Conservation (phyloP, 495 filamentous ascomycete species). For the Evernia prunastri region DNA sequence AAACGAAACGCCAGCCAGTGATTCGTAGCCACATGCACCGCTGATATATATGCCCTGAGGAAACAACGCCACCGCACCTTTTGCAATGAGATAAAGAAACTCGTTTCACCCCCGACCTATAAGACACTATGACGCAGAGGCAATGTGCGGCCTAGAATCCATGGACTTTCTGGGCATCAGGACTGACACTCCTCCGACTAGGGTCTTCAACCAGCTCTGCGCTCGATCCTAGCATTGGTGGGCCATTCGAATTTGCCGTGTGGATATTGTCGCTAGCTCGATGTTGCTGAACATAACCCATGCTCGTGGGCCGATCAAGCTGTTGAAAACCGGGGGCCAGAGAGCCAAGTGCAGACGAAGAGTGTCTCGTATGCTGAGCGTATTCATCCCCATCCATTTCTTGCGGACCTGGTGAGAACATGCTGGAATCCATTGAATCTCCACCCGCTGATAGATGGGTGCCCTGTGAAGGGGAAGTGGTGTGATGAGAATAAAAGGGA, state of each 20-base stretch:
- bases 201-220: slow-evolving; percentile 42
- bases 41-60: background rate
- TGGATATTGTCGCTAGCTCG: slow-evolving; percentile 52
- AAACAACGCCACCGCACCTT: slow-evolving; percentile 17
- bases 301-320: slow-evolving; percentile 56
- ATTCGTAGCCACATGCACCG: slow-evolving; percentile 33
- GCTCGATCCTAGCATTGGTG: slow-evolving; percentile 42
- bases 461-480: slow-evolving; percentile 19
- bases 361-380: slow-evolving; percentile 25
- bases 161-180: slow-evolving; percentile 24
- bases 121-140: background rate
- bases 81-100: slow-evolving; percentile 17
- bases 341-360: slow-evolving; percentile 29
- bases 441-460: slow-evolving; percentile 23
- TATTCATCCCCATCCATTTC: slow-evolving; percentile 9
- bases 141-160: slow-evolving; percentile 22
- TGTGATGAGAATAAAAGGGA: slow-evolving; percentile 23
- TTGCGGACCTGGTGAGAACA: slow-evolving; percentile 15
- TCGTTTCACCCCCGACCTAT: slow-evolving; percentile 14
- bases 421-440: slow-evolving; percentile 25
- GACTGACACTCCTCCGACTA: slow-evolving; percentile 24
- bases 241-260: slow-evolving; percentile 51
- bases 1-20: slow-evolving; percentile 6
- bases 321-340: slow-evolving; percentile 27
- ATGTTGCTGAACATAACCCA: slow-evolving; percentile 70